These are phyloP conservation scores for Samsoniella hepiali DNA, from an alignment of 2,329 filamentous ascomycete species.

Conservation along the genomic window DNA sequence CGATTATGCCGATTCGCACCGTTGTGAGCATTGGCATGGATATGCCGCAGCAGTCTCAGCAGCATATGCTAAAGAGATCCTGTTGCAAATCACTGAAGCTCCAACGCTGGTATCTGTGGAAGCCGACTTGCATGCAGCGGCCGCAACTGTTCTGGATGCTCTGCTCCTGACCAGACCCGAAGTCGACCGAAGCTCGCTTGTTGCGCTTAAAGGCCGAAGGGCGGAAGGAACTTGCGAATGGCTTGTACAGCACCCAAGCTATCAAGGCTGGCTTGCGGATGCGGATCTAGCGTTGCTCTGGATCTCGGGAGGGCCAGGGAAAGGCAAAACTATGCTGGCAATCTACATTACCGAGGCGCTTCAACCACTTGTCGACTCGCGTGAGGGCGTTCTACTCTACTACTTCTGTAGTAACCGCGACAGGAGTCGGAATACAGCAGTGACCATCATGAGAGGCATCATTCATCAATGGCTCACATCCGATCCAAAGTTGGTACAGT, in stretches of 20 bases:
- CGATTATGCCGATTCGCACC: conserved; percentile 36
- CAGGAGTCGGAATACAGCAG: neutral
- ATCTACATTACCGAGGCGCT: neutral
- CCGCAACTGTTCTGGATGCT: conserved; percentile 23
- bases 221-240: conserved; percentile 6
- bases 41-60: conserved; percentile 33
- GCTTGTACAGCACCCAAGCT: neutral
- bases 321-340: neutral
- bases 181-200: conserved; percentile 26
- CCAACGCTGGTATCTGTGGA: conserved; percentile 19
- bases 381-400: neutral
- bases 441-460: conserved; percentile 4
- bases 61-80: conserved; percentile 21
- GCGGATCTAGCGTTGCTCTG: neutral
- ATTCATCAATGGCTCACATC: conserved; percentile 7
- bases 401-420: neutral
- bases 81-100: conserved; percentile 10
- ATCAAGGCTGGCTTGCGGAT: too few relatives aligned
- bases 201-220: conserved; percentile 24
- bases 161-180: conserved; percentile 25
- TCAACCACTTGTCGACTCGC: neutral
- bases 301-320: neutral
- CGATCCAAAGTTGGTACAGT: too few relatives aligned
- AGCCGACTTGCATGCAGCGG: conserved; percentile 21
- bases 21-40: conserved; percentile 32